These are phyloP conservation scores for Pythium guiyangense DNA, from an alignment of 352 stramenopile species.

Conservation along the genomic window DNA sequence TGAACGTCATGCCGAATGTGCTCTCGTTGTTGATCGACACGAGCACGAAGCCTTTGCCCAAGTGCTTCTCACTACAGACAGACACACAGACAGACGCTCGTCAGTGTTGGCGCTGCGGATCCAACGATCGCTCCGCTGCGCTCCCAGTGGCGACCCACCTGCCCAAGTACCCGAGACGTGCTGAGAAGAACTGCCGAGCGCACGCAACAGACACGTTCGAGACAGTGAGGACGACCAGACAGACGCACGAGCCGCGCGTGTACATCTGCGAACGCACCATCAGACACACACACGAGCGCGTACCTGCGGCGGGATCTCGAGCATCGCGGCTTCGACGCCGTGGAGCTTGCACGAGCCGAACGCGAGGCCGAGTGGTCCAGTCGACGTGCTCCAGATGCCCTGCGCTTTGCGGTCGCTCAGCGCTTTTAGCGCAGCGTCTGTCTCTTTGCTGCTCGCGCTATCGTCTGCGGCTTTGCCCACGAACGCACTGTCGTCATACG, in stretches of 20 bases:
- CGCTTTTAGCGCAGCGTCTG: slow-evolving; percentile 10
- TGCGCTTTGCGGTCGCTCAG: slow-evolving; percentile 40
- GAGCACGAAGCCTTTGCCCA: slow-evolving; percentile 73
- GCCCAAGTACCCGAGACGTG: slow-evolving; percentile 21
- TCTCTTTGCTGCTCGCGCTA: neutral
- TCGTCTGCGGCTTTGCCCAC: neutral
- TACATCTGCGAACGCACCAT: neutral
- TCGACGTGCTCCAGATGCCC: slow-evolving; percentile 65
- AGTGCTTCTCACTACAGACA: slow-evolving; percentile 39
- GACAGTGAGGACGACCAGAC: slow-evolving; percentile 1
- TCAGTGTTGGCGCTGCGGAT: too few relatives aligned
- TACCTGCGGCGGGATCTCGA: slow-evolving; percentile 51
- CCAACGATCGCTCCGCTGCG: too few relatives aligned
- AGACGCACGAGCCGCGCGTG: too few relatives aligned
- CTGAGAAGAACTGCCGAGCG: slow-evolving; percentile 48
- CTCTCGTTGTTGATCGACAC: slow-evolving; percentile 77
- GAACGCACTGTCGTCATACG: slow-evolving; percentile 22
- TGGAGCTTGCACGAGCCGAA: slow-evolving; percentile 57
- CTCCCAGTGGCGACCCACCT: slow-evolving; percentile 13
- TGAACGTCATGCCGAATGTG: slow-evolving; percentile 60
- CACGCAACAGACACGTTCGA: neutral
- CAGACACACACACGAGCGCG: neutral
- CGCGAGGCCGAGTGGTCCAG: slow-evolving; percentile 45
- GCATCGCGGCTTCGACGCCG: slow-evolving; percentile 61
- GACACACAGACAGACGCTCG: neutral